Conservation (phyloP, 192 early-diverging fungal species). For the Pilaira anomala region DNA sequence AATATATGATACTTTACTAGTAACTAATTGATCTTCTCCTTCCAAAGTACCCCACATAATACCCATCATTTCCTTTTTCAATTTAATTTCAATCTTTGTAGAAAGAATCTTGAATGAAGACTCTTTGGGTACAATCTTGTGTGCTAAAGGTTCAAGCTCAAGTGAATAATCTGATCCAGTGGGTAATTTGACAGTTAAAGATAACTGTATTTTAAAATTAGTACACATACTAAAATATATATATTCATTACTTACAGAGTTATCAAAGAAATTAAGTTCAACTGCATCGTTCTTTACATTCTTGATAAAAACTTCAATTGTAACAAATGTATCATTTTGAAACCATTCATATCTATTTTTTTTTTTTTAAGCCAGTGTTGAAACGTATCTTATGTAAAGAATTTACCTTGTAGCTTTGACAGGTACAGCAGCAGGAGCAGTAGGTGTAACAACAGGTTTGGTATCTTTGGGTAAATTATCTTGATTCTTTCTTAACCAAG, state of each 20-base stretch:
- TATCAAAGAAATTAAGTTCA: slow-evolving; percentile 59
- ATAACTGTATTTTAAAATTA: slow-evolving; percentile 42
- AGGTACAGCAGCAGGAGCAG: neutral
- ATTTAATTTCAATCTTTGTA: slow-evolving; percentile 92
- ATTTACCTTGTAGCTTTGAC: neutral
- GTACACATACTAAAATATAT: neutral
- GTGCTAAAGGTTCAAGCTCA: slow-evolving; percentile 88
- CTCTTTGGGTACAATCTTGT: slow-evolving; percentile 69
- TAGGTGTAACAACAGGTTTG: neutral
- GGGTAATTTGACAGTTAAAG: slow-evolving; percentile 80
- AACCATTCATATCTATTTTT: slow-evolving; percentile 90
- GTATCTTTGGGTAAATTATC: slow-evolving; percentile 53
- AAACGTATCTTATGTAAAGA: slow-evolving; percentile 2
- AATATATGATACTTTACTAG: neutral
- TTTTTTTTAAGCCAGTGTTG: neutral
- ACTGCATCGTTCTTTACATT: slow-evolving; percentile 72
- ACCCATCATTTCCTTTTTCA: slow-evolving; percentile 78
- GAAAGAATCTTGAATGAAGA: slow-evolving; percentile 75
- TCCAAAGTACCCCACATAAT: slow-evolving; percentile 85
- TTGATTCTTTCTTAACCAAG: slow-evolving; percentile 54
- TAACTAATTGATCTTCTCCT: slow-evolving; percentile 49
- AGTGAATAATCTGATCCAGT: slow-evolving; percentile 82
- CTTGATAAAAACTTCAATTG: slow-evolving; percentile 89
- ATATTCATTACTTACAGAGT: slow-evolving; percentile 41
- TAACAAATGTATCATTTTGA: slow-evolving; percentile 89